Evolutionary conservation across 805 yeast genomes (phyloP).

Genomic region (Schwanniomyces occidentalis): DNA sequence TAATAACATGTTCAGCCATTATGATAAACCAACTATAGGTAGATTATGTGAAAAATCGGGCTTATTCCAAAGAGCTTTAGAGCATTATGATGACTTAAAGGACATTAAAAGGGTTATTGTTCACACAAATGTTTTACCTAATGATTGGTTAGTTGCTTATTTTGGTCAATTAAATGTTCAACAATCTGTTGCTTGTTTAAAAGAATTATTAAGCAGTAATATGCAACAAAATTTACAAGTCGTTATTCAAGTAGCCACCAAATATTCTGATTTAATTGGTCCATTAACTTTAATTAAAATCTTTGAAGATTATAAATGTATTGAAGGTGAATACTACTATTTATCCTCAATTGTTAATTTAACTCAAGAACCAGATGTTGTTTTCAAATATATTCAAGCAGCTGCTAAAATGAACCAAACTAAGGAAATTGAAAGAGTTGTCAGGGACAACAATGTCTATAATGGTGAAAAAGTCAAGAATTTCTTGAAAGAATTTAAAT

Average conservation of each 20-base stretch:
- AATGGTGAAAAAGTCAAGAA: constrained; percentile 97
- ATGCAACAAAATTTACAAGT: constrained; percentile 87
- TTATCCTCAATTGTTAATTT: constrained; percentile 90
- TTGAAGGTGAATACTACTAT: constrained; percentile 93
- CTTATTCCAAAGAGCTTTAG: constrained; percentile 90
- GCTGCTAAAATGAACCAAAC: constrained; percentile 89
- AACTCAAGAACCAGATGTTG: constrained; percentile 93
- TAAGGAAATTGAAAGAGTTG: constrained; percentile 94
- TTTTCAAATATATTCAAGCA: constrained; percentile 91
- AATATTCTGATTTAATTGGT: constrained; percentile 92
- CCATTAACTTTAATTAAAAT: constrained; percentile 80
- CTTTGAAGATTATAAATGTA: constrained; percentile 90
- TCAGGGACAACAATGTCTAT: constrained; percentile 89
- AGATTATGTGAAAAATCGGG: constrained; percentile 95
- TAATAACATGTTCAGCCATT: constrained; percentile 92
- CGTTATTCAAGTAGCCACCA: constrained; percentile 94
- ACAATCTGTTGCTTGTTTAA: constrained; percentile 83
- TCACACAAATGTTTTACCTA: constrained; percentile 79
- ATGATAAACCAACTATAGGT: constrained; percentile 92
- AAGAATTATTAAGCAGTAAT: constrained; percentile 77
- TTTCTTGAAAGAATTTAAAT: constrained; percentile 89
- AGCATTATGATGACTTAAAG: constrained; percentile 89
- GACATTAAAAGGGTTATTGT: constrained; percentile 95
- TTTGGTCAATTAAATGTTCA: constrained; percentile 94
- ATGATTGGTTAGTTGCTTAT: constrained; percentile 90